Evolutionary conservation across 108 stramenopile genomes (phyloP), one percentile per base, ranked within the genome.

Genomic region (Fistulifera pelliculosa): DNA sequence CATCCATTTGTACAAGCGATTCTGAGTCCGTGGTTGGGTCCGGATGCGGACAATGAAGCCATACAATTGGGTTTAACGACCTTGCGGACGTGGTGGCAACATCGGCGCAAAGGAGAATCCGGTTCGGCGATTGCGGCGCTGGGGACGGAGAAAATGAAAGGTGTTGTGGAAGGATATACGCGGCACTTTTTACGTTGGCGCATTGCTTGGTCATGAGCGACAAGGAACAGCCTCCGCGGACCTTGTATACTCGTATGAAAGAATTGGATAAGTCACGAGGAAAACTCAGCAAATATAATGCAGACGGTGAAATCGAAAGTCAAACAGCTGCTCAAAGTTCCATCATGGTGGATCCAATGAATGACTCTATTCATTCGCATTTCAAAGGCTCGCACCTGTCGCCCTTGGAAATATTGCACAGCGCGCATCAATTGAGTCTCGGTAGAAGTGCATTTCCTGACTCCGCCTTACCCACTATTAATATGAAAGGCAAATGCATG

Each of bases 141-240:
- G 57, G 79, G 86, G 17, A 88, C 84, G 22, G 90, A 92, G 45
- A 92, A 87, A 62, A 92, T 92, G 90, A 72, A 73, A 17, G 84
- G 85, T n/a, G 86, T 92, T 10, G 90, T 92, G 4, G 90, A 92
- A 59, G 90, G 90, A 31, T 92, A 92, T 48, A 92, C 90, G n/a
- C 81, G 90, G 7, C 90, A 92, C 52, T 92, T 92, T 51, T 86
- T 49, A 76, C 82, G 44, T 61, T 92, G 35, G 81, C 90, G 12
- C 77, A 87, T 56, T 86, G 90, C 52, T 71, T 92, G 13, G 66
- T 92, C 15, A 76, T 86, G 41, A 79, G 81, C 47, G 84, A 92
- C 61, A 81, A 81, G 61, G 90, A 92, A 41, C 86, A 85, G 52
- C 85, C 90, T 22, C 90, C 90, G 14, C 71, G 90, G 38, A 76